Percentiles rank a stretch among this genome's conserved stretches.
Evolutionary conservation across 1,284 basidiomycete species (phyloP).

Genomic region (Cryptococcus jaspeensis): DNA sequence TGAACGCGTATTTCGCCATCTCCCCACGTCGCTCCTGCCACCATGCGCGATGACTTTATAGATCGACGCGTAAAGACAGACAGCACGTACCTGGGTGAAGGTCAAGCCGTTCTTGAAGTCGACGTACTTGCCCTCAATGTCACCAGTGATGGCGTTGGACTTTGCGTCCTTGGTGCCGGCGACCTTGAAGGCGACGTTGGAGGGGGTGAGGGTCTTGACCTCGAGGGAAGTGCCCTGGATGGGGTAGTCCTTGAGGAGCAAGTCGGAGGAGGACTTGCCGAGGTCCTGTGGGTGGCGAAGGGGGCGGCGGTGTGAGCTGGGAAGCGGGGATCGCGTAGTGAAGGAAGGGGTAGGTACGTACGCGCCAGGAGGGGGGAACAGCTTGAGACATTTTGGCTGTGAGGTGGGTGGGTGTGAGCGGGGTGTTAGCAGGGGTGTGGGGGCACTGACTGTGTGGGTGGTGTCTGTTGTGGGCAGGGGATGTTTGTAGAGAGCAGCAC

Average conservation of each 20-base stretch:
- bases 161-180: conserved; percentile 73
- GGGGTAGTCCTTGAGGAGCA: conserved; percentile 90
- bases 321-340: background rate
- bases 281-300: conserved; percentile 63
- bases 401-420: background rate
- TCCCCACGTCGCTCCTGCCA: background rate
- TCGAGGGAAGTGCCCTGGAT: conserved; percentile 75
- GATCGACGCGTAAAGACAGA: background rate
- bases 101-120: conserved; percentile 86
- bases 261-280: conserved; percentile 95
- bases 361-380: conserved; percentile 89
- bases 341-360: conserved; percentile 39
- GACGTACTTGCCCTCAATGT: conserved; percentile 87
- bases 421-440: conserved; percentile 4
- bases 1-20: background rate
- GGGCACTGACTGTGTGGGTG: background rate
- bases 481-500: background rate
- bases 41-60: too few species aligned
- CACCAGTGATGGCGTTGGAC: conserved; percentile 69
- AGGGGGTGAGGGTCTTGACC: conserved; percentile 94
- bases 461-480: background rate
- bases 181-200: conserved; percentile 84
- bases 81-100: conserved; percentile 65
- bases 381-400: conserved; percentile 32
- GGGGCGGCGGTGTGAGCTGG: background rate